Evolutionary conservation across 1,284 basidiomycete species (phyloP).

Genomic region (Trichosporon ovoides): DNA sequence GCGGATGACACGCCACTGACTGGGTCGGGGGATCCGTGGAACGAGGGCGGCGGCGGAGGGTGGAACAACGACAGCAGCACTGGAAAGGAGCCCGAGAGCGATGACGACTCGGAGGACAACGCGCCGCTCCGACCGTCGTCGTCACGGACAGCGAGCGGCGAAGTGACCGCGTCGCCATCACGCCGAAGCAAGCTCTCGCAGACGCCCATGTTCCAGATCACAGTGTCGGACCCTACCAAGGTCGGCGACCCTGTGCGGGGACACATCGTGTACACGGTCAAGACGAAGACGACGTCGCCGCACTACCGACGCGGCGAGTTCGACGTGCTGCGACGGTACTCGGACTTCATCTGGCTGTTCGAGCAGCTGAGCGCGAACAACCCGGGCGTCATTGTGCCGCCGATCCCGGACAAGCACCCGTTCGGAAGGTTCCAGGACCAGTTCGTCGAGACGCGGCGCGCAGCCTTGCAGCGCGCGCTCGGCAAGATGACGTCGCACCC

Average conservation of each 20-base stretch:
- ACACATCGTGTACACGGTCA: slow-evolving; percentile 91
- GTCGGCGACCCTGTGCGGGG: slow-evolving; percentile 86
- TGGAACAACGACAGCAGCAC: slow-evolving; percentile 9
- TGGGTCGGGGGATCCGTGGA: slow-evolving; percentile 10
- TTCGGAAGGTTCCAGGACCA: slow-evolving; percentile 82
- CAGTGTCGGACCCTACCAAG: slow-evolving; percentile 87
- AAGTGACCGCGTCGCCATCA: slow-evolving; percentile 7
- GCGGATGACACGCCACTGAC: slow-evolving; percentile 23
- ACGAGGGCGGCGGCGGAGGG: slow-evolving; percentile 17
- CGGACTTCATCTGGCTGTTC: slow-evolving; percentile 96
- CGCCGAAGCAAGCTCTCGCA: slow-evolving; percentile 19
- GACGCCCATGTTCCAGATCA: slow-evolving; percentile 59
- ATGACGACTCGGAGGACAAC: slow-evolving; percentile 4
- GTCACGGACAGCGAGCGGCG: background rate
- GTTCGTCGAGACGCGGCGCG: slow-evolving; percentile 77
- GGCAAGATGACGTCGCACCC: slow-evolving; percentile 84
- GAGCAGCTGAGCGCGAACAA: slow-evolving; percentile 86
- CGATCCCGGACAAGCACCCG: slow-evolving; percentile 89
- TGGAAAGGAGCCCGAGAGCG: slow-evolving; percentile 20
- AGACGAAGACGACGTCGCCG: slow-evolving; percentile 79
- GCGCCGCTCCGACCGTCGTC: background rate
- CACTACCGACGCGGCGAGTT: slow-evolving; percentile 73
- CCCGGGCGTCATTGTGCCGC: slow-evolving; percentile 93
- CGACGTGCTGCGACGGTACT: slow-evolving; percentile 88
- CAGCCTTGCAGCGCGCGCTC: slow-evolving; percentile 81